Percentiles rank a stretch among this genome's conserved stretches.
phyloP scores from a whole-genome alignment of 2,329 filamentous ascomycete species.

The Hymenoscyphus linearis region DNA sequence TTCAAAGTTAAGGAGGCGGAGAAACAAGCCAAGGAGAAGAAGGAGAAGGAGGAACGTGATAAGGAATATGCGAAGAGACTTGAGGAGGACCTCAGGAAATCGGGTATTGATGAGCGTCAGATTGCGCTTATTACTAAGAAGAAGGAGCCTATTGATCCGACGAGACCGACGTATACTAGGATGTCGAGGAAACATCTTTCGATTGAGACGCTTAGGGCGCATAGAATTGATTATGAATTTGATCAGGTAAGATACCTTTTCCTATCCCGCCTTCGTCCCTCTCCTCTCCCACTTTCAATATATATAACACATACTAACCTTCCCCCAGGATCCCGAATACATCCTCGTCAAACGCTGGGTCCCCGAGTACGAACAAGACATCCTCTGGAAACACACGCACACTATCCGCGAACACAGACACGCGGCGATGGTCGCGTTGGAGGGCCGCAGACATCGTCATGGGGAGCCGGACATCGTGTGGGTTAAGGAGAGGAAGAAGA shows the following conservation, averaged over 20 bases:
- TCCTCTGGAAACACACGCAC: conserved; percentile 67
- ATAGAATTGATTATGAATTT: conserved; percentile 52
- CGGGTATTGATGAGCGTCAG: conserved; percentile 53
- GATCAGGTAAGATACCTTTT: conserved; percentile 50
- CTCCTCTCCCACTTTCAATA: background rate
- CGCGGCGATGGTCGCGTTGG: conserved; percentile 20
- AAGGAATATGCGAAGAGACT: conserved; percentile 42
- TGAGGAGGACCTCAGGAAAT: conserved; percentile 52
- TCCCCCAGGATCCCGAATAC: conserved; percentile 57
- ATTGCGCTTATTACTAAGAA: conserved; percentile 56
- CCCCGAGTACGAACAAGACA: conserved; percentile 63
- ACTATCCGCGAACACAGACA: conserved; percentile 37
- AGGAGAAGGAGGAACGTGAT: conserved; percentile 32
- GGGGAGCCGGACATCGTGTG: conserved; percentile 27
- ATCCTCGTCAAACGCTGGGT: conserved; percentile 71
- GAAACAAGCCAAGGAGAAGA: conserved; percentile 33
- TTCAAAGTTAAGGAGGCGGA: conserved; percentile 38
- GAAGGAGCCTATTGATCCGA: conserved; percentile 40
- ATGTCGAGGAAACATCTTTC: conserved; percentile 59
- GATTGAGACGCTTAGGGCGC: conserved; percentile 53
- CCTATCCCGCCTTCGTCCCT: no score
- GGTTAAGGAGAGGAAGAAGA: conserved; percentile 29
- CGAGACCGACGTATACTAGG: conserved; percentile 55
- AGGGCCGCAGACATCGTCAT: conserved; percentile 23
- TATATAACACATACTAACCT: conserved; percentile 31